Evolutionary conservation across 1,284 basidiomycete genomes (phyloP), one percentile per base, ranked within the genome.

Genomic region (Stereum hirsutum): DNA sequence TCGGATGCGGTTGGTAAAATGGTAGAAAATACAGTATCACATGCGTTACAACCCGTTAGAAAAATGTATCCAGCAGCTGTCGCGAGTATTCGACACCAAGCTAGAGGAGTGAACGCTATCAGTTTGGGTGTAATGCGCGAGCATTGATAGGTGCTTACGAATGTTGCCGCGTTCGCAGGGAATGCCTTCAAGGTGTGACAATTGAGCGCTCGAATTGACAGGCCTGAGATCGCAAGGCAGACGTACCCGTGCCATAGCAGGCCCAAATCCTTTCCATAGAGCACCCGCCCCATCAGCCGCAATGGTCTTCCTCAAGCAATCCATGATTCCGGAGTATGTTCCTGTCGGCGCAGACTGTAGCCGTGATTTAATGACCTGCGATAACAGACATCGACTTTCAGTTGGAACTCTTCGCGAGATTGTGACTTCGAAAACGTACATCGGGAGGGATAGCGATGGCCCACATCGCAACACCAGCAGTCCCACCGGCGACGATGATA

Each of bases 401-500:
- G 27, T 25, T 19, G 2, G 6, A 35, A 15, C 35, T 12, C n/a
- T 24, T 21, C 3, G 19, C 19, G 30, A 46, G 35, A 43, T 36
- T 39, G 26, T 31, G 6, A n/a, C 15, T 36, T 37, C 33, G 17
- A 38, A 10, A 3, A 68, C 87, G 51, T 56, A 91, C 92, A 65
- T 97, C 93, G 38, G 93, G 92, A 42, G 93, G 93, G 53, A 97
- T 95, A 25, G 89, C 93, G 52, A 96, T 72, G 26, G 88, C 74
- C 94, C 94, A 97, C 96, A 99, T 99, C 36, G 93, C 92, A 27
- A 99, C 81, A 57, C 96, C 96, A 6, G 96, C 96, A 43, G 81
- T 82, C 49, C 94, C 95, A 57, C 96, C 96, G 35, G 96, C 92
- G 42, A 94, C 57, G 55, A 98, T 86, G 56, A 99, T 81, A 24